Evolutionary conservation across 768 basidiomycete genomes (phyloP), one percentile per base, ranked within the genome.

Genomic region (Dentipellis fragilis): DNA sequence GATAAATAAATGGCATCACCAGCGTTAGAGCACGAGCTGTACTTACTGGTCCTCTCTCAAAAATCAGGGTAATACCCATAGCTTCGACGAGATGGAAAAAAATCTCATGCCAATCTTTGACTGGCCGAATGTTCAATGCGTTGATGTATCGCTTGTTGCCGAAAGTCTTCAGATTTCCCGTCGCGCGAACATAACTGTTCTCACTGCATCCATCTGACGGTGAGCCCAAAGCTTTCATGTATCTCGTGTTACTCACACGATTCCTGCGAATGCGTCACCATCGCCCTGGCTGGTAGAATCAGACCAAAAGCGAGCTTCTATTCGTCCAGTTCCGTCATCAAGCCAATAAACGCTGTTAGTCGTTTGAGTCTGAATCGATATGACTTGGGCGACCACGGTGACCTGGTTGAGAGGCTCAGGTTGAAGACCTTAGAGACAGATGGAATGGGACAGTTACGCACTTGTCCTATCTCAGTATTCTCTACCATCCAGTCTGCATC

Each of bases 401-500:
- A 93, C 72, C 89, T 93, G 23, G 11, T 10, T 29, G 34, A 16
- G 14, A 35, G 19, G 6, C n/a, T 45, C 42, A 45, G 6, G 29
- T 3, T 29, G 3, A 6, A 29, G 12, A 45, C 10, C 14, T 49
- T 42, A n/a, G 48, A 12, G 16, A 11, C 16, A 7, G 10, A 17
- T 12, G 16, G 35, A 7, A 23, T 37, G 39, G 21, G 34, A 46
- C 22, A 36, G 47, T n/a, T 1, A 61, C 73, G 58, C 60, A 90
- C 94, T 68, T 91, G 89, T 49, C 87, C 87, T 56, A 93, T 75
- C 59, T 93, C 88, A 4, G 76, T 70, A 29, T 83, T 87, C 56
- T 93, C 93, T 36, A 98, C 74, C 57, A 76, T 75, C 83, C 92
- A 96, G 56, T 94, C 91, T 2, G 89, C 86, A 61, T 97, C 94